Base-by-base conservation (phyloP, 768 basidiomycete genomes). In the Psilocybe azurescens region DNA sequence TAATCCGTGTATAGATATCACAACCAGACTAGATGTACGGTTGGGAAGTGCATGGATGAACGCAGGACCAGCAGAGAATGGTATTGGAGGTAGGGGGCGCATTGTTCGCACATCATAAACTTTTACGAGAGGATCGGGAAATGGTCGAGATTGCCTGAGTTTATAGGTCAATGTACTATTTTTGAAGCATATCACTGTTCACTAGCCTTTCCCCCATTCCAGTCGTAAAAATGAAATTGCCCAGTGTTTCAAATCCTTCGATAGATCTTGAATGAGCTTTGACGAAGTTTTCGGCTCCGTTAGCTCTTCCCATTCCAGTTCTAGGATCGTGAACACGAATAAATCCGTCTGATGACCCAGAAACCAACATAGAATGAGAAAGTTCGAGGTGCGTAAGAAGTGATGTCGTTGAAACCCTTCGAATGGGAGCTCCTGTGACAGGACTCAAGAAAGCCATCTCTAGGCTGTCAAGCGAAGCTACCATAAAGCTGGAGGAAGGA, bases 71-170 rank as follows among this genome's bases (percentile, higher is more conserved):
- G 89, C 85, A 5, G 94, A 87, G 73, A 97, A 98, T 1, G 93
- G 87, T 32, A 98, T 83, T 0, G 97, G 94, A 2, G 94, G 84
- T 2, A 98, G 81, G 0, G 94, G 82, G 44, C 86, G 84, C 81
- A 98, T 86, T 24, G 84, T 93, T 32, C 97, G 89, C 32, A 94
- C 69, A 73, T 99, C 97, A 68, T 91, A 97, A 11, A 98, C 82
- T 76, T 97, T 97, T 65, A 99, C 94, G 36, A 95, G 80, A 2
- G 95, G 93, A 72, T 98, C 97, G 0, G 93, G 91, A 58, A 90
- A 85, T 4, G 96, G 94, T 51, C 91, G 89, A 6, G 90, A 89
- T 74, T 93, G 94, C 73, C 96, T 97, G 69, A 28, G 61, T 29
- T 13, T 4, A 39, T 29, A n/a, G 38, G 10, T 29, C 20, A 58